phyloP scores from a whole-genome alignment of 2,329 filamentous ascomycete species.

The Colletotrichum sp. region DNA sequence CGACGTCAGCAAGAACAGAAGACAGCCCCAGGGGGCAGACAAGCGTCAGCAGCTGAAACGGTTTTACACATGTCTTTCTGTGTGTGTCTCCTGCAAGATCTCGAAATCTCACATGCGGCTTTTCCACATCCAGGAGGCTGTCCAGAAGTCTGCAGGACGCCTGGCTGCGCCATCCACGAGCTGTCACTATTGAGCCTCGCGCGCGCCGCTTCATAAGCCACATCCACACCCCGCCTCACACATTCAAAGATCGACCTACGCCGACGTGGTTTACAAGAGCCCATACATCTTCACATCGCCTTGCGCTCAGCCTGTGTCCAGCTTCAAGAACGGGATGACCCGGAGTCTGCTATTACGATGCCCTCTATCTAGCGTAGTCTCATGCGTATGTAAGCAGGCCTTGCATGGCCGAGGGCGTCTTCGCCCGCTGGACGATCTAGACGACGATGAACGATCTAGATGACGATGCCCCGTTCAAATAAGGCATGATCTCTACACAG shows the following conservation, averaged over 20 bases:
- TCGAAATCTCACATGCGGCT: not conserved
- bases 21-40: not conserved
- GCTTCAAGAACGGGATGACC: not conserved
- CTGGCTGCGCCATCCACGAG: not conserved
- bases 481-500: not conserved
- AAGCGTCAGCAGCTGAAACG: not conserved
- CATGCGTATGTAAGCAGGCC: not conserved
- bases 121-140: not conserved
- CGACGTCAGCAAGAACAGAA: not conserved
- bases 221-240: not conserved
- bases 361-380: not conserved
- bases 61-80: not conserved
- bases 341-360: not conserved
- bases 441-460: not conserved
- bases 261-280: not conserved
- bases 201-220: not conserved
- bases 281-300: not conserved
- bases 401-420: not conserved
- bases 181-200: not conserved
- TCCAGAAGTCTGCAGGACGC: not conserved
- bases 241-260: not conserved
- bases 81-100: not conserved
- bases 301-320: not conserved
- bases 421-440: not conserved
- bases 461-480: not conserved